phyloP scores from a whole-genome alignment of 495 filamentous ascomycete species.

The Cudoniella acicularis region DNA sequence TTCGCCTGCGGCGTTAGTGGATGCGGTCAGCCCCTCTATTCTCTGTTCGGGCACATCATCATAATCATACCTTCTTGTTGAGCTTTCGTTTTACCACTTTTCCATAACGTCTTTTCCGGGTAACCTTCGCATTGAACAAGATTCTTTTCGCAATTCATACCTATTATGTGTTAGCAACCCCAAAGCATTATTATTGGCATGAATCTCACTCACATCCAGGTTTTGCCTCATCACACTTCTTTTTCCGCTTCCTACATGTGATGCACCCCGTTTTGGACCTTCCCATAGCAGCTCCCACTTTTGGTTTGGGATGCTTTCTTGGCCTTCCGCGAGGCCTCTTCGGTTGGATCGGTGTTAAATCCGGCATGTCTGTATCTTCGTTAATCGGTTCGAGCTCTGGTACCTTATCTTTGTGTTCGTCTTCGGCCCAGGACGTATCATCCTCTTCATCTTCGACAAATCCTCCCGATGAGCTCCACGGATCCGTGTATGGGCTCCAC shows the following conservation, averaged over 20 bases:
- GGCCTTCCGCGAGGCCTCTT: constrained; percentile 74
- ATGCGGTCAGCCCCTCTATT: constrained; percentile 30
- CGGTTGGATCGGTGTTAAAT: constrained; percentile 19
- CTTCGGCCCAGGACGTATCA: constrained; percentile 14
- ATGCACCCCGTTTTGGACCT: constrained; percentile 92
- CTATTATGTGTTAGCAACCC: constrained; percentile 35
- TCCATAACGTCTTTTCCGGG: constrained; percentile 82
- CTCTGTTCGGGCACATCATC: constrained; percentile 21
- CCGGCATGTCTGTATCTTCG: constrained; percentile 21
- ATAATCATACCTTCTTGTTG: constrained; percentile 64
- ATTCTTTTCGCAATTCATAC: constrained; percentile 91
- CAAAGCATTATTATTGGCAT: background rate
- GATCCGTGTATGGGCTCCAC: constrained; percentile 23
- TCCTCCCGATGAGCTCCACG: constrained; percentile 20
- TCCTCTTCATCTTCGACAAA: constrained; percentile 24
- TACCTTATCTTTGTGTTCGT: constrained; percentile 12
- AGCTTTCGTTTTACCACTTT: constrained; percentile 70
- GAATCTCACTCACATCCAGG: constrained; percentile 62
- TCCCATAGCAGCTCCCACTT: constrained; percentile 72
- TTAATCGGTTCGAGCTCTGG: constrained; percentile 24
- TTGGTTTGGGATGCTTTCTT: constrained; percentile 73
- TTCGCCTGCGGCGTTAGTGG: constrained; percentile 26
- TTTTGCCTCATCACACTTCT: constrained; percentile 97
- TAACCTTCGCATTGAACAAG: constrained; percentile 91
- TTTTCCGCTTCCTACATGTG: constrained; percentile 87